Evolutionary conservation across 73 alveolate genomes (phyloP), one percentile per base, ranked within the genome.

Genomic region (Diophrys appendiculata): DNA sequence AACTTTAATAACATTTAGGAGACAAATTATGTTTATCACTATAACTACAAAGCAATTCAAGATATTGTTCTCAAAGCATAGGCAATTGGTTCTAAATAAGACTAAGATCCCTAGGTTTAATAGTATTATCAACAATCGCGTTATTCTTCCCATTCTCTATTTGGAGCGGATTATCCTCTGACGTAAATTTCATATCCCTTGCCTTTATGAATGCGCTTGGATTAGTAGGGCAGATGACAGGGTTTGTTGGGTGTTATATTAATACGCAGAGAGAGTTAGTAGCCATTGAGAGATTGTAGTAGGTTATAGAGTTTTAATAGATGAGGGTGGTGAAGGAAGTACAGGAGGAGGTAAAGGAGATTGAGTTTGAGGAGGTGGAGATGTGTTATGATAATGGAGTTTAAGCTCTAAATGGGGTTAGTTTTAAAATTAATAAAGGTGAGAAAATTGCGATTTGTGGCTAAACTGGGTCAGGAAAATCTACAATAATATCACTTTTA

Each of bases 381-480:
- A 54, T 91, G 18, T 88, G 90, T 70, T 91, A 91, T 65, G 81
- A 86, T 54, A 33, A 34, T 29, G 81, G 67, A 14, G 88, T 79
- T 52, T 53, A 70, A 72, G 95, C 93, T 34, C 76, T 91, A 33
- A 88, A 84, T 33, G 82, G 82, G 32, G 76, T 91, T 24, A 35
- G 88, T 0, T 83, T 91, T 29, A 68, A 68, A 60, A 78, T 91
- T 28, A 33, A 73, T 18, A 24, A 77, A 3, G 92, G 92, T 28
- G 89, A 91, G 67, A 91, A 88, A 76, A 82, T 91, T 14, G 95
- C 93, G 29, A 88, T 91, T 71, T 88, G 95, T 80, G 97, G 97
- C 0, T 88, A 88, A 84, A 91, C 97, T 24, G 97, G 97, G 25
- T 88, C 90, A 0, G 97, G 97, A 26, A 91, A 91, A 68, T 80